Evolutionary conservation across 2,329 filamentous ascomycete species (phyloP), one percentile per base, ranked within the genome.

Genomic region (Neofusicoccum laricinum): DNA sequence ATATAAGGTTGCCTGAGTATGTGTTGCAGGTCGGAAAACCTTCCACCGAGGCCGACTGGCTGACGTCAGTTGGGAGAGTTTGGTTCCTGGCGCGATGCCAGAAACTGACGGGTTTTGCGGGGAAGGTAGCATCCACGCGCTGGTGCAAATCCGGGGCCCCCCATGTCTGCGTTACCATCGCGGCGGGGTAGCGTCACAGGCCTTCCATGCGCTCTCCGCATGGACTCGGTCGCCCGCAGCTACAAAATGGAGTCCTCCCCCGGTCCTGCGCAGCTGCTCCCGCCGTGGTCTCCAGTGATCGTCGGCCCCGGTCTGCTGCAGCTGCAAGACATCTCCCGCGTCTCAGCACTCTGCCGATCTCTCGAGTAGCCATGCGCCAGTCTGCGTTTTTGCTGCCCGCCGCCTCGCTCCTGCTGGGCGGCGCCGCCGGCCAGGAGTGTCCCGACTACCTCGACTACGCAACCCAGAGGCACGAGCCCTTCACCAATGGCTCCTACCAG

Each of bases 361-460:
- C 19, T n/a, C n/a, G n/a, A n/a, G n/a, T 4, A 57, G 36, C 12
- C 40, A 59, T 59, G 55, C 55, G 55, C 30, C 55, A 46, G 30
- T 30, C 55, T n/a, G 38, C 55, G n/a, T 10, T 46, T 15, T 21
- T 59, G 55, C 41, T 59, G 25, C 55, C 55, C 30, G 55, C 55
- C 1, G 55, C 32, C 40, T 45, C 55, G n/a, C 40, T 59, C 14
- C 17, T 55, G 41, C 34, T 63, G 49, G 30, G 40, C 49, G 30
- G 36, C 40, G 48, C 38, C 1, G 48, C 38, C 6, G 61, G 38
- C 3, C 61, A 63, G 25, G 72, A 76, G 65, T 81, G 79, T 68
- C 79, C 79, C 4, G 79, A 81, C 68, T 82, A 82, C 64, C 69
- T 72, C 12, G 73, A 79, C 55, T 82, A 81, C 64, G 70, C 79